Conservation (phyloP, 768 basidiomycete species). For the Hortiboletus flavorubellus region DNA sequence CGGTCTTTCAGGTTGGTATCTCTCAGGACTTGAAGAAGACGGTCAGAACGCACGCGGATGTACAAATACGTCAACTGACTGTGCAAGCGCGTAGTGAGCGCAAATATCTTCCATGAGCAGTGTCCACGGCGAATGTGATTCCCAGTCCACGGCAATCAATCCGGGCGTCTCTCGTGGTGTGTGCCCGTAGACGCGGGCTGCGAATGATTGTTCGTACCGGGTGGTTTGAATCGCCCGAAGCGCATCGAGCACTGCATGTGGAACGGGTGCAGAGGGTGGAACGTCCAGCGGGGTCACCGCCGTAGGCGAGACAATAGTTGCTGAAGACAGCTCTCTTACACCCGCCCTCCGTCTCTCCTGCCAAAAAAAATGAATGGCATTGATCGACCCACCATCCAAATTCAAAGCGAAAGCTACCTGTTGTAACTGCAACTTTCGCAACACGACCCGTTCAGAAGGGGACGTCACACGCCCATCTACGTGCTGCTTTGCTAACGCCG, state of each 20-base stretch:
- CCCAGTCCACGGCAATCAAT: slow-evolving; percentile 68
- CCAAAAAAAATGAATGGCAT: no score
- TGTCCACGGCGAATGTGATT: slow-evolving; percentile 70
- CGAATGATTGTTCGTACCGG: slow-evolving; percentile 61
- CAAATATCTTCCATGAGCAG: slow-evolving; percentile 68
- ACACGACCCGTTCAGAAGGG: slow-evolving; percentile 32
- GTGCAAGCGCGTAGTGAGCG: slow-evolving; percentile 57
- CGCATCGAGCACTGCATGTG: slow-evolving; percentile 43
- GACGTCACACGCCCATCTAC: slow-evolving; percentile 15
- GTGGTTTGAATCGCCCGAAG: slow-evolving; percentile 59
- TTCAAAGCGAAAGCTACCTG: slow-evolving; percentile 20
- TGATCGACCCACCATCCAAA: background rate
- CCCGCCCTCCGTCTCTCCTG: slow-evolving; percentile 23
- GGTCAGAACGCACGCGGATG: background rate
- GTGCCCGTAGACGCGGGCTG: slow-evolving; percentile 56
- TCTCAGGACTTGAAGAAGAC: slow-evolving; percentile 46
- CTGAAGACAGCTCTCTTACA: background rate
- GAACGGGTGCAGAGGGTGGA: slow-evolving; percentile 23
- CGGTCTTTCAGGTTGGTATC: slow-evolving; percentile 41
- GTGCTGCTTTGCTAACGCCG: slow-evolving; percentile 21
- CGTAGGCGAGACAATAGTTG: slow-evolving; percentile 1
- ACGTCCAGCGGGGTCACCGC: slow-evolving; percentile 28
- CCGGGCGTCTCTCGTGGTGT: slow-evolving; percentile 23
- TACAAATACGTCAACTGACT: slow-evolving; percentile 38
- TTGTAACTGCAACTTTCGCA: slow-evolving; percentile 46